phyloP scores from a whole-genome alignment of 2,329 filamentous ascomycete genomes.

The Ophiostoma montium region DNA sequence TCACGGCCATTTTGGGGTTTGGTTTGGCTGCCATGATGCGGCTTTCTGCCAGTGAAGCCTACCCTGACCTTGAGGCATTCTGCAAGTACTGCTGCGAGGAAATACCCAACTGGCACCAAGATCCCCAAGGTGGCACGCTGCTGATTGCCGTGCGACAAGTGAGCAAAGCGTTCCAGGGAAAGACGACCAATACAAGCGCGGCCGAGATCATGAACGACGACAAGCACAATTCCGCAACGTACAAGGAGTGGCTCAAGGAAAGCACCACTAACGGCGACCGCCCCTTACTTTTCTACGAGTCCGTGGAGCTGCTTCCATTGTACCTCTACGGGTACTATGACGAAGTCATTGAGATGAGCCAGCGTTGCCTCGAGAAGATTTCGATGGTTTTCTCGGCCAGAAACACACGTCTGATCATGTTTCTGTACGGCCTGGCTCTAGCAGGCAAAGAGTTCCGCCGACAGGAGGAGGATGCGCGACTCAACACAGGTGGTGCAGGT shows the following conservation, averaged over 20 bases:
- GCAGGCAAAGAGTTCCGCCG: conserved; percentile 35
- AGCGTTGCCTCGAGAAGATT: conserved; percentile 30
- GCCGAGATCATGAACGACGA: conserved; percentile 50
- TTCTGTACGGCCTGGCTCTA: conserved; percentile 47
- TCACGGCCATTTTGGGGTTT: conserved; percentile 57
- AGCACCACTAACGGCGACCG: conserved; percentile 45
- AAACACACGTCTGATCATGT: conserved; percentile 39
- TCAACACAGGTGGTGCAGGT: conserved; percentile 7
- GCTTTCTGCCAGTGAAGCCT: conserved; percentile 56
- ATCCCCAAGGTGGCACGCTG: conserved; percentile 57
- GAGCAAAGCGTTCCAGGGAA: conserved; percentile 58
- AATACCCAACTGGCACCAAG: conserved; percentile 55
- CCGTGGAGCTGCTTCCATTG: conserved; percentile 46
- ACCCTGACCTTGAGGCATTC: conserved; percentile 54
- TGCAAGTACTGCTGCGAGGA: conserved; percentile 62
- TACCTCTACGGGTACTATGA: conserved; percentile 51
- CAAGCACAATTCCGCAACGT: conserved; percentile 44
- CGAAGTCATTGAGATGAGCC: conserved; percentile 42
- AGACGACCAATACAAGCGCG: conserved; percentile 41
- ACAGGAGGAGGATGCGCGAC: conserved; percentile 32
- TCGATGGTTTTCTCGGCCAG: conserved; percentile 44
- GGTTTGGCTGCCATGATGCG: conserved; percentile 52
- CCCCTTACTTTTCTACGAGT: conserved; percentile 54
- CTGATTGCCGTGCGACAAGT: conserved; percentile 53
- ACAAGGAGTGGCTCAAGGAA: conserved; percentile 43